phyloP scores from a whole-genome alignment of 306 rosid genomes.

The Sicyos edulis region DNA sequence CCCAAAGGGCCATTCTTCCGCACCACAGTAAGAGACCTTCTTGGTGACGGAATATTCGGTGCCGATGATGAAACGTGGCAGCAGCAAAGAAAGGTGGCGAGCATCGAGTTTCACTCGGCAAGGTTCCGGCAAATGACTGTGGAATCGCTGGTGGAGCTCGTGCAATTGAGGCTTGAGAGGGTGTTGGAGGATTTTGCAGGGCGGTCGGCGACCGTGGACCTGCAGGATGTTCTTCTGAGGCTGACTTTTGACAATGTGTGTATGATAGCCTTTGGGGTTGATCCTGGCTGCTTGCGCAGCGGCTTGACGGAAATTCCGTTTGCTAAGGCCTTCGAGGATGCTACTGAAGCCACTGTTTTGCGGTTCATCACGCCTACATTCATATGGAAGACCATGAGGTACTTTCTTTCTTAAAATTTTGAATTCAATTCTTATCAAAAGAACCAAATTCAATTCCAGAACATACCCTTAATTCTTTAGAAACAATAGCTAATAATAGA shows the following conservation, averaged over 20 bases:
- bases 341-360: conserved; percentile 64
- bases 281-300: conserved; percentile 64
- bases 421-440: not conserved
- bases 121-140: conserved; percentile 55
- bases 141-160: conserved; percentile 58
- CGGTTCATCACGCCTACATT: conserved; percentile 60
- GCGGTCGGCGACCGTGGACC: conserved; percentile 33
- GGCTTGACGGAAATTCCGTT: conserved; percentile 63
- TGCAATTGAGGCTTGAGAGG: conserved; percentile 52
- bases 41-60: conserved; percentile 73
- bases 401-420: not conserved
- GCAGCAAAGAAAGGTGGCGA: conserved; percentile 71
- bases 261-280: conserved; percentile 88
- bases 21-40: conserved; percentile 57
- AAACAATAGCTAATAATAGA: too few species aligned
- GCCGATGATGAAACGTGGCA: conserved; percentile 82
- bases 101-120: conserved; percentile 80
- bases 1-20: conserved; percentile 77
- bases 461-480: too few species aligned
- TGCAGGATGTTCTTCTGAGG: conserved; percentile 71
- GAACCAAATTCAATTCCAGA: too few species aligned
- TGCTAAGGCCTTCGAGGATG: conserved; percentile 83
- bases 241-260: conserved; percentile 86
- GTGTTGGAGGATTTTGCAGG: conserved; percentile 41
- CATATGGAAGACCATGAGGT: conserved; percentile 68